phyloP scores from a whole-genome alignment of 129 eudicot species.

The Lactuca saligna region DNA sequence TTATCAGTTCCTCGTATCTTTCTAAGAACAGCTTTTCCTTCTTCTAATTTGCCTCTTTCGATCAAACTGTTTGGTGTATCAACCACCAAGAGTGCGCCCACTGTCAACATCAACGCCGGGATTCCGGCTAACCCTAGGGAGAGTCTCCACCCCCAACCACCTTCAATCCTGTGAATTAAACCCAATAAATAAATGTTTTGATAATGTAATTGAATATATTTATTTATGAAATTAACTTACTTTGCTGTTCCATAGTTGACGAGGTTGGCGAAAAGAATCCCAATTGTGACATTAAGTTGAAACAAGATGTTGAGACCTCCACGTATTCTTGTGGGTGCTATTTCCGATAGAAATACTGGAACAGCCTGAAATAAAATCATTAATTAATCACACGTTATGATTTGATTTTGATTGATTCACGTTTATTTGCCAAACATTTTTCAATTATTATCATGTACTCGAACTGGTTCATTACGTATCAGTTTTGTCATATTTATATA shows the following conservation, averaged over 20 bases:
- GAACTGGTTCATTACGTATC: conserved; percentile 14
- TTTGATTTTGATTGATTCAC: neutral
- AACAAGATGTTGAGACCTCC: conserved; percentile 90
- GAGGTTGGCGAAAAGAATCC: conserved; percentile 89
- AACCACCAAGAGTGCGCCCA: conserved; percentile 75
- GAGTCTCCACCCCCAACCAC: conserved; percentile 96
- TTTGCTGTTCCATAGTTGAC: conserved; percentile 80
- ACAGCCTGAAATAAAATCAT: conserved; percentile 62
- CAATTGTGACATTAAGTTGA: conserved; percentile 89
- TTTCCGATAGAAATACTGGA: conserved; percentile 88
- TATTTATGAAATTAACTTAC: conserved; percentile 37
- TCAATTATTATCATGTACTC: neutral
- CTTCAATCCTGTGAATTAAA: conserved; percentile 46
- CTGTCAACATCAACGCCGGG: conserved; percentile 66
- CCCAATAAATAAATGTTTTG: neutral
- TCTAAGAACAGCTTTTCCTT: conserved; percentile 78
- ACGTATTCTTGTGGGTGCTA: conserved; percentile 91
- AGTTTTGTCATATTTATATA: too few species aligned
- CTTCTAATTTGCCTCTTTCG: conserved; percentile 81
- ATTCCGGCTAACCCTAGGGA: conserved; percentile 90
- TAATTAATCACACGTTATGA: neutral
- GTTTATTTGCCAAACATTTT: conserved; percentile 2
- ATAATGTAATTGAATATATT: neutral
- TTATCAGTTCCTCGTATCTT: conserved; percentile 78
- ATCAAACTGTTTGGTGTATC: conserved; percentile 97